Conservation (phyloP, 2,329 filamentous ascomycete genomes). For the Acrocalymma vagum region DNA sequence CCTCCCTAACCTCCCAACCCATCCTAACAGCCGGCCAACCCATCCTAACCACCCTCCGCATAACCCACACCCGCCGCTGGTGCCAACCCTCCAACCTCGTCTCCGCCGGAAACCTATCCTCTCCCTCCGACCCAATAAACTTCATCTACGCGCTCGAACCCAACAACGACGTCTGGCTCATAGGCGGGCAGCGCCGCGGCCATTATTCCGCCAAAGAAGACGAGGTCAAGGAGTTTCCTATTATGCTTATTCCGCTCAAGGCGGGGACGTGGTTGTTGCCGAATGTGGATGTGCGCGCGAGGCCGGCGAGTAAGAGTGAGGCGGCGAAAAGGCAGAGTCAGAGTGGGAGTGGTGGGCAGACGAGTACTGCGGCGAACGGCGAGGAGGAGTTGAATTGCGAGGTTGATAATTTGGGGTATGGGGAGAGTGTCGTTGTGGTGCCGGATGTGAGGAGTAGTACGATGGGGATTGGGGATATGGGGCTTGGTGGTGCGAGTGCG, state of each 20-base stretch:
- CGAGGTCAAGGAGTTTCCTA: conserved; percentile 63
- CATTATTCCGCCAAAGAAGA: conserved; percentile 70
- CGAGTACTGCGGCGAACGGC: conserved; percentile 15
- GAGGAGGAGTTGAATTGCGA: conserved; percentile 66
- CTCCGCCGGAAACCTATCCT: conserved; percentile 34
- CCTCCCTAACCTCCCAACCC: conserved; percentile 32
- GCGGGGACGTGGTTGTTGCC: conserved; percentile 83
- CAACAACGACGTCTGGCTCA: conserved; percentile 79
- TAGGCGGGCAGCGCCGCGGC: conserved; percentile 82
- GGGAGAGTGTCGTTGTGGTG: conserved; percentile 78
- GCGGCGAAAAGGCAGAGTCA: conserved; percentile 20
- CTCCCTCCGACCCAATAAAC: conserved; percentile 63
- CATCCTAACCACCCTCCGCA: conserved; percentile 67
- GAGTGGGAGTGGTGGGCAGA: conserved; percentile 21
- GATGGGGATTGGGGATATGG: conserved; percentile 42
- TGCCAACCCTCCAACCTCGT: conserved; percentile 32
- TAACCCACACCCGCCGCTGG: conserved; percentile 67
- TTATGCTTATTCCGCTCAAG: conserved; percentile 82
- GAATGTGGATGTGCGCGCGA: conserved; percentile 75
- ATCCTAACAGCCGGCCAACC: conserved; percentile 70
- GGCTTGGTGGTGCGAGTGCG: conserved; percentile 20
- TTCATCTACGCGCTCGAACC: conserved; percentile 86
- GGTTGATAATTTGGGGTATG: conserved; percentile 80
- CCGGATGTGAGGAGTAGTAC: conserved; percentile 75
- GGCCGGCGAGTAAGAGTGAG: conserved; percentile 46